These are phyloP conservation scores for Cercospora sp. DNA, from an alignment of 2,329 filamentous ascomycete genomes.

Conservation along the genomic window DNA sequence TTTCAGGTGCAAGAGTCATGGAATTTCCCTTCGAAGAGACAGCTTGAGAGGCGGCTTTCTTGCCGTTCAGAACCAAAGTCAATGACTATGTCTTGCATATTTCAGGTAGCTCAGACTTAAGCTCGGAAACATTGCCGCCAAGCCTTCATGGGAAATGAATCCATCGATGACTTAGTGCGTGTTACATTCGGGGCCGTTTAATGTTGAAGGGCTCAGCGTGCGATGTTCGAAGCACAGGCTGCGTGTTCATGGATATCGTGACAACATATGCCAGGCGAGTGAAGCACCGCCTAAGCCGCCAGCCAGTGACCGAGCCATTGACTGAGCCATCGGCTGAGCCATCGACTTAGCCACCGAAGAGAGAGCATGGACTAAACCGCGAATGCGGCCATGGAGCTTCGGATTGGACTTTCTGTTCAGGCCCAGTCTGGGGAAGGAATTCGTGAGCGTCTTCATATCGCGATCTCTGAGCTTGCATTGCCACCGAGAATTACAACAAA, in stretches of 20 bases:
- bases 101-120: not conserved
- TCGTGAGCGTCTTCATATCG: too few species aligned
- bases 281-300: not conserved
- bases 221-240: not conserved
- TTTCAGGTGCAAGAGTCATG: not conserved
- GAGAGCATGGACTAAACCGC: not conserved
- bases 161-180: not conserved
- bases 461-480: too few species aligned
- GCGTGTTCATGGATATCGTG: not conserved
- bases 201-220: not conserved
- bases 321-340: not conserved
- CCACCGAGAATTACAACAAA: too few species aligned
- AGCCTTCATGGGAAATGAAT: not conserved
- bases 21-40: not conserved
- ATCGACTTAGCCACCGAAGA: not conserved
- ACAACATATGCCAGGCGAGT: not conserved
- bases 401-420: not conserved
- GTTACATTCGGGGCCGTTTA: not conserved
- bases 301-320: not conserved
- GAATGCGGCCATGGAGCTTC: not conserved
- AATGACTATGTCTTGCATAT: not conserved
- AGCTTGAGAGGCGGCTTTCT: not conserved
- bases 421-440: too few species aligned
- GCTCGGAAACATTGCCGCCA: not conserved
- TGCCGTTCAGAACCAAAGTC: not conserved